Percentiles rank a stretch among this genome's conserved stretches.
Evolutionary conservation across 192 early-diverging fungal genomes (phyloP).

Genomic region (Coemansia sp.): DNA sequence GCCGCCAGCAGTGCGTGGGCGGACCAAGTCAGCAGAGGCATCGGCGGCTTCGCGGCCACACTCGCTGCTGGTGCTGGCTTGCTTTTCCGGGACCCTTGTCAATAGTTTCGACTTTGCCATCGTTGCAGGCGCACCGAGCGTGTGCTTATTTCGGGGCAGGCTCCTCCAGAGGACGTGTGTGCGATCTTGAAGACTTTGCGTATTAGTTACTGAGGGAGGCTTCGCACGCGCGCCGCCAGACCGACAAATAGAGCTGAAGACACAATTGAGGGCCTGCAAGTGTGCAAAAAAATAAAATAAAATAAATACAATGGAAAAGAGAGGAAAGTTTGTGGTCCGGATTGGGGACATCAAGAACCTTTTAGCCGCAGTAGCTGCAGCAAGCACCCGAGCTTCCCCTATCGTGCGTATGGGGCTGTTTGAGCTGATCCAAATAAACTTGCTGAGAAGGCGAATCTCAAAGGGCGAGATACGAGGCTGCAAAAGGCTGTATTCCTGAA

Average conservation of each 20-base stretch:
- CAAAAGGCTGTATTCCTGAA: no score
- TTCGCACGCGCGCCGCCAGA: neutral
- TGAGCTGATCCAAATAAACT: neutral
- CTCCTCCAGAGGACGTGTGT: neutral
- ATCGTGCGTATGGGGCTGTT: neutral
- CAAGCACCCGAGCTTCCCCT: neutral
- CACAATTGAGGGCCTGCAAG: neutral
- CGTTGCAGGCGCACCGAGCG: neutral
- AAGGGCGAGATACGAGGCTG: neutral
- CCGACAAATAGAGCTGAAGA: neutral
- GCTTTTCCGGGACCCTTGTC: constrained; percentile 27
- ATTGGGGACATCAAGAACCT: neutral
- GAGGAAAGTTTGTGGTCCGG: no score
- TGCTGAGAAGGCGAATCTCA: neutral
- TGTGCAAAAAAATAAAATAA: neutral
- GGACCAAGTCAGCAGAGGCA: constrained; percentile 6
- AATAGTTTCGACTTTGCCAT: constrained; percentile 51
- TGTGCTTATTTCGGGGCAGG: neutral
- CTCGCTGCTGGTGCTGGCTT: constrained; percentile 15
- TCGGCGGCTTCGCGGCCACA: neutral
- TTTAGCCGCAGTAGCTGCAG: neutral
- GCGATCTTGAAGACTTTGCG: neutral
- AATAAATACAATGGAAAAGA: neutral
- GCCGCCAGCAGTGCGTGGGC: constrained; percentile 48
- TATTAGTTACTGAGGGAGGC: neutral